phyloP scores from a whole-genome alignment of 345 rosid species.

The Erysimum cheiranthoides region DNA sequence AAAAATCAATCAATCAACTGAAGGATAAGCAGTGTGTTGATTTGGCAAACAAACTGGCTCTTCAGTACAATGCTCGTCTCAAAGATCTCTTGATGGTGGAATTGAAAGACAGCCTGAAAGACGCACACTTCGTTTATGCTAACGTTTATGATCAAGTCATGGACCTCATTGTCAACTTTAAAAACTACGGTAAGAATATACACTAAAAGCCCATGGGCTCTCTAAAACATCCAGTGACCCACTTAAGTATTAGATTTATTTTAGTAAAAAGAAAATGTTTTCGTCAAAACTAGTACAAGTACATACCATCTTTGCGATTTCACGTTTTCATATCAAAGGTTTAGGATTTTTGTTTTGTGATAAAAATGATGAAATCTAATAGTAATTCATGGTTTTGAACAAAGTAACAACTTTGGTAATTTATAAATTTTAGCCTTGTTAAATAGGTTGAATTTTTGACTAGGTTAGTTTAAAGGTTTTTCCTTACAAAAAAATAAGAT shows the following conservation, averaged over 20 bases:
- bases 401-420: no score
- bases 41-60: constrained; percentile 72
- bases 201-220: background rate
- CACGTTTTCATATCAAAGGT: background rate
- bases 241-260: background rate
- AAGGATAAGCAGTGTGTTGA: constrained; percentile 72
- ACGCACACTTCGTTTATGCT: constrained; percentile 72
- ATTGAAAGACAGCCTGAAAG: constrained; percentile 66
- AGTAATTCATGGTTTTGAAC: no score
- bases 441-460: no score
- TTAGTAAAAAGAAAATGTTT: background rate
- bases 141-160: constrained; percentile 82
- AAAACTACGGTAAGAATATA: constrained; percentile 60
- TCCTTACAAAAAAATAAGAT: no score
- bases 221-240: background rate
- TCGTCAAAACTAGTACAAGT: background rate
- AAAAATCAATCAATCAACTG: constrained; percentile 71
- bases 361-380: no score
- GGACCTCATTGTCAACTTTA: constrained; percentile 85
- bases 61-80: constrained; percentile 67
- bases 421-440: no score
- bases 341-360: background rate
- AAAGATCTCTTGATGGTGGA: constrained; percentile 67
- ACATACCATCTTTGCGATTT: background rate
- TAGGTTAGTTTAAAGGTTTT: no score